Evolutionary conservation across 73 alveolate species (phyloP).

Genomic region (Tetrahymena borealis): DNA sequence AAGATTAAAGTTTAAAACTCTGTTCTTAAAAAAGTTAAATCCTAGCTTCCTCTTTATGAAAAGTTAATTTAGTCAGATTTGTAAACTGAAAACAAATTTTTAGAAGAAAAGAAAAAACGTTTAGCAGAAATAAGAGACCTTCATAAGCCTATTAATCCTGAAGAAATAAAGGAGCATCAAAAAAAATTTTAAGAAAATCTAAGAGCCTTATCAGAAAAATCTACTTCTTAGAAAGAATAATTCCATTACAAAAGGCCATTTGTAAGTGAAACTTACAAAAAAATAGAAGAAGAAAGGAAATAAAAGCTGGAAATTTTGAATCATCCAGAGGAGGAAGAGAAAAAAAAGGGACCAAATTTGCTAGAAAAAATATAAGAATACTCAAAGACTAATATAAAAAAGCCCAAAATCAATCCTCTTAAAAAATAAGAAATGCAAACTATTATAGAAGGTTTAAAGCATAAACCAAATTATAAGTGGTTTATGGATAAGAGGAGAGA

Average conservation of each 20-base stretch:
- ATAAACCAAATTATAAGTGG: conserved; percentile 27
- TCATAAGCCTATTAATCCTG: conserved; percentile 10
- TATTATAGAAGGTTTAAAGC: conserved; percentile 1
- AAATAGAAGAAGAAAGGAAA: background rate
- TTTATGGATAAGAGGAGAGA: conserved; percentile 15
- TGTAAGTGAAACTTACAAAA: background rate
- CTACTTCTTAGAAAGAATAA: background rate
- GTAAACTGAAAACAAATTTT: background rate
- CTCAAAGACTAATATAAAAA: background rate
- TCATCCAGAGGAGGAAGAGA: background rate
- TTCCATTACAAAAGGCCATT: background rate
- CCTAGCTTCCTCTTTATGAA: conserved; percentile 1
- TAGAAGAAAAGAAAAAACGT: conserved; percentile 7
- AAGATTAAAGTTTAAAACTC: background rate
- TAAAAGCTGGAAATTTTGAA: background rate
- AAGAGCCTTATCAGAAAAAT: background rate
- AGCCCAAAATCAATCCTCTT: background rate
- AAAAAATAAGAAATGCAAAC: conserved; percentile 14
- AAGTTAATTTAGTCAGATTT: conserved; percentile 17
- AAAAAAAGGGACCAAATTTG: background rate
- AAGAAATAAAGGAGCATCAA: conserved; percentile 19
- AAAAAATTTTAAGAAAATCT: conserved; percentile 4
- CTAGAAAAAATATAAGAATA: background rate
- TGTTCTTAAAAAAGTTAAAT: conserved; percentile 3
- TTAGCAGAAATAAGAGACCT: conserved; percentile 13